Evolutionary conservation across 2,329 filamentous ascomycete genomes (phyloP), one percentile per base, ranked within the genome.

Genomic region (Apiospora kogelbergensis): DNA sequence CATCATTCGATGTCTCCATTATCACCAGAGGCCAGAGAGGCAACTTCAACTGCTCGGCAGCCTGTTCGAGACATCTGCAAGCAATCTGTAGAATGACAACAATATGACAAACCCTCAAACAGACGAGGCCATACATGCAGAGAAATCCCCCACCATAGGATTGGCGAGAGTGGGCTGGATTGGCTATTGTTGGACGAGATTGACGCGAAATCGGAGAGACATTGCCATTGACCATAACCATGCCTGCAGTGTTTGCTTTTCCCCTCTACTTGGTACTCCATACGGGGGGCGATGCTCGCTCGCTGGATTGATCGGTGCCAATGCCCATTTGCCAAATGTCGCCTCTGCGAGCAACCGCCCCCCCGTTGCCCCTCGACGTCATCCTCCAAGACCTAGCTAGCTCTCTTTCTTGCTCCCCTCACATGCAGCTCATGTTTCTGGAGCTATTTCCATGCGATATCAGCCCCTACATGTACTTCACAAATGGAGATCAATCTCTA

Each of bases 321-420:
- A 37, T 60, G 53, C 30, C 53, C 37, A 60, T 60, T 37, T 60
- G 53, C 53, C 53, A 60, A 45, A 57, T 57, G 48, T 33, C 24
- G 48, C 48, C 33, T 57, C 48, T 57, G 48, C 46, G 40, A 41
- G 40, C 40, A 41, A 41, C 40, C 40, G 40, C 40, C 40, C 40
- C 6, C 48, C 7, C 7, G 26, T 73, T 72, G 72, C 73, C 73
- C 74, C 70, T 75, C 76, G 72, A 78, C 76, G 76, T 78, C 76
- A 78, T 78, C 70, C 30, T 70, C 69, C 72, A 73, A 70, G 46
- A n/a, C 33, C 44, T 48, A 30, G 30, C 53, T 37, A 57, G 48
- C 48, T 46, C 45, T 33, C 15, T 15, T 9, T n/a, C 48, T 22
- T n/a, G 53, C 53, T 60, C 53, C 53, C 53, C 53, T 60, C 53